These are phyloP conservation scores for Aspergillus ibericus DNA, from an alignment of 2,329 filamentous ascomycete genomes.

Conservation along the genomic window DNA sequence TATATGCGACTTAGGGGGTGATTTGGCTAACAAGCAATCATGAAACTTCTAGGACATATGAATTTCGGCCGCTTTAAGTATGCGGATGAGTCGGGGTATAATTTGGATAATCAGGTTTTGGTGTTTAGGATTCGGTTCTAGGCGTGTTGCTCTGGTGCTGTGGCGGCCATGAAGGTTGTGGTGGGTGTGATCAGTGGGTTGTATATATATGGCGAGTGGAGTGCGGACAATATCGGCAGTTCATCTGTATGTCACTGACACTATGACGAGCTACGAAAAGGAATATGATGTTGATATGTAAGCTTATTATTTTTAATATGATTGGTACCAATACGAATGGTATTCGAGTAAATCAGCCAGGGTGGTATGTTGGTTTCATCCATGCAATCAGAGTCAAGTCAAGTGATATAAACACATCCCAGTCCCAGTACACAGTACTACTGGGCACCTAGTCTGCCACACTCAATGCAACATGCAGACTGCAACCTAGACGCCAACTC, in stretches of 20 bases:
- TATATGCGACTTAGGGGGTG: no score
- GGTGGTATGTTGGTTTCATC: neutral
- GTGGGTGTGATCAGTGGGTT: neutral
- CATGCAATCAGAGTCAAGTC: neutral
- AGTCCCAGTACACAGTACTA: neutral
- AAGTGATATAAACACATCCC: neutral
- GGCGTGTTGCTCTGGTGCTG: neutral
- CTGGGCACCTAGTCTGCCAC: neutral
- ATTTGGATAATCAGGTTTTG: conserved; percentile 62
- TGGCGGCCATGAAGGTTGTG: neutral
- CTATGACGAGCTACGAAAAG: no score
- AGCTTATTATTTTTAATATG: no score
- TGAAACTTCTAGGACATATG: conserved; percentile 51
- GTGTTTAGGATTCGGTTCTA: conserved; percentile 51
- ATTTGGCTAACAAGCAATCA: neutral
- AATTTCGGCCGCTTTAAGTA: conserved; percentile 60
- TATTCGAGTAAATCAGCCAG: neutral
- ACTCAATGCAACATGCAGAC: neutral
- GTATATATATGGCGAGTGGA: neutral
- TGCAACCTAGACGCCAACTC: neutral
- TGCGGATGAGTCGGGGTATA: conserved; percentile 57
- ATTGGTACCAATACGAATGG: no score
- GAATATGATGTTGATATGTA: no score
- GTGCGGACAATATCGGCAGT: no score
- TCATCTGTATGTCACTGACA: no score